These are phyloP conservation scores for Chlorophyllum brunneum DNA, from an alignment of 768 basidiomycete genomes.

Conservation along the genomic window DNA sequence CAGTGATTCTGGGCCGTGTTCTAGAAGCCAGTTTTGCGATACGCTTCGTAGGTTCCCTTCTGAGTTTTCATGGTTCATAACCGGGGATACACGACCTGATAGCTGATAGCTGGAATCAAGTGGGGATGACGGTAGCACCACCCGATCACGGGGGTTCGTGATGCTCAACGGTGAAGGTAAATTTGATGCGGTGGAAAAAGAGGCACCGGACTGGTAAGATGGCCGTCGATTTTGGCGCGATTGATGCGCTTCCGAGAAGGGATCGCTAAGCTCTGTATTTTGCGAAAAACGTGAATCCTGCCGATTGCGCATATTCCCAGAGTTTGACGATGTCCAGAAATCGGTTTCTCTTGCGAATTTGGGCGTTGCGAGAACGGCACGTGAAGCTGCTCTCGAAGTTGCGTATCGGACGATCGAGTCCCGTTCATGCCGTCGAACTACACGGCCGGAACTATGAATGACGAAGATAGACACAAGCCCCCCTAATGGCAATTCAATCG, in stretches of 20 bases:
- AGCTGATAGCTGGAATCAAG: conserved; percentile 23
- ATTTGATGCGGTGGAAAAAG: conserved; percentile 5
- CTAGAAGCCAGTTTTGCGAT: conserved; percentile 24
- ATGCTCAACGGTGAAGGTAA: conserved; percentile 6
- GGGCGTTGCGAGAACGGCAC: background rate
- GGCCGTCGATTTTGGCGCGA: conserved; percentile 6
- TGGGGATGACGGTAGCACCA: background rate
- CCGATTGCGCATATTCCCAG: conserved; percentile 14
- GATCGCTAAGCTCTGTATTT: conserved; percentile 21
- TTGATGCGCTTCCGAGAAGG: conserved; percentile 29
- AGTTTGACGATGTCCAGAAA: conserved; percentile 9
- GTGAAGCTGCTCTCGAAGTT: conserved; percentile 29
- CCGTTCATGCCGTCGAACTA: conserved; percentile 56
- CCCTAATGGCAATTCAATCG: conserved; percentile 34
- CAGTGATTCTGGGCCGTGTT: conserved; percentile 13
- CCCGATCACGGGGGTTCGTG: background rate
- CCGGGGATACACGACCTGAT: conserved; percentile 26
- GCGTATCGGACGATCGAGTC: conserved; percentile 52
- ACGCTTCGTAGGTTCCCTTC: conserved; percentile 22
- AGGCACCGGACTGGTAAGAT: conserved; percentile 3
- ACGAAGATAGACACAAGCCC: conserved; percentile 49
- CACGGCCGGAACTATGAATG: conserved; percentile 58
- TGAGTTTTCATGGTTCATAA: conserved; percentile 22
- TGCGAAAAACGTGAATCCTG: conserved; percentile 11
- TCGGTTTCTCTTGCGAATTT: background rate